Conservation (phyloP, 305 asterid species). For the Solanum hybrid region DNA sequence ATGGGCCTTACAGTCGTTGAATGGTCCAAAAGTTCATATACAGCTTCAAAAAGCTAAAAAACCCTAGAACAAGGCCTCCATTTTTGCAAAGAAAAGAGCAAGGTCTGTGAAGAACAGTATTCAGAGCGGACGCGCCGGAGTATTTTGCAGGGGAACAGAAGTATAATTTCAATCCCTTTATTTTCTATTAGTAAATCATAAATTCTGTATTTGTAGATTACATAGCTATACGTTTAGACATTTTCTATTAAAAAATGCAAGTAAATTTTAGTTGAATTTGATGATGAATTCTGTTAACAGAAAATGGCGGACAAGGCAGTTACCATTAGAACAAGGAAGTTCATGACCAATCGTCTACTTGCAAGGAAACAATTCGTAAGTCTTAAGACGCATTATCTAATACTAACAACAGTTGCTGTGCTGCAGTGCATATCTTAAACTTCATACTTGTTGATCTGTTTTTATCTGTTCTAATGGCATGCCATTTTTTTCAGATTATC, state of each 20-base stretch:
- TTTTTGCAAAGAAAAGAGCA: background rate
- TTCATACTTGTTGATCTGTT: background rate
- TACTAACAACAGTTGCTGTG: background rate
- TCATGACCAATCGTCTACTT: constrained; percentile 63
- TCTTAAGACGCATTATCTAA: background rate
- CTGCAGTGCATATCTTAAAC: background rate
- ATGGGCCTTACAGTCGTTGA: background rate
- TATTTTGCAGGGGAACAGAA: background rate
- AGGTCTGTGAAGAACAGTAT: background rate
- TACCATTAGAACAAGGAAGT: constrained; percentile 58
- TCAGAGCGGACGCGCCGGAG: background rate
- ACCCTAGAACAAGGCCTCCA: constrained; percentile 1
- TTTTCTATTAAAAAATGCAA: background rate
- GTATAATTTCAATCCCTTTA: background rate
- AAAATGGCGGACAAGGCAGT: constrained; percentile 62
- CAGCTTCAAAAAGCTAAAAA: background rate
- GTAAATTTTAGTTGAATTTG: background rate
- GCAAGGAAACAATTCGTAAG: constrained; percentile 64
- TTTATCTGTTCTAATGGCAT: background rate
- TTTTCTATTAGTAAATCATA: background rate
- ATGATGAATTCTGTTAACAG: background rate
- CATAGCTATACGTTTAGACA: background rate
- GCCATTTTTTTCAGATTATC: constrained; percentile 23
- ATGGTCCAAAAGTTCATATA: background rate
- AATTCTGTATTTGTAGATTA: background rate